A percentile compares a stretch with the other conserved stretches of the same genome.
Evolutionary conservation across 1,139 yeast species (phyloP).

Genomic region (Lodderomyces orthopsilosis): DNA sequence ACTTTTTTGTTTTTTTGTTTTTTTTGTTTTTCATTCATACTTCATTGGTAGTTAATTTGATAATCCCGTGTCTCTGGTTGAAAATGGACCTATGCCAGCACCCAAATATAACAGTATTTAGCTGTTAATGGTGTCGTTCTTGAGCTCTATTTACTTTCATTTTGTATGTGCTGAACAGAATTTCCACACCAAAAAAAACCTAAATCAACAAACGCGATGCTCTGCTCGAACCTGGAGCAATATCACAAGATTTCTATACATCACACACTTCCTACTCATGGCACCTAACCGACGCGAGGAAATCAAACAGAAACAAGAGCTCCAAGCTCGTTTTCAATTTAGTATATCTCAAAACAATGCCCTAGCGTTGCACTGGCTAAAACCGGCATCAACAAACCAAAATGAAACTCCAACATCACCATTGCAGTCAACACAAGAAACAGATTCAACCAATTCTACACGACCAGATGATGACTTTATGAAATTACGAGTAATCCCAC

Average conservation of each 20-base stretch:
- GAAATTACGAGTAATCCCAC: constrained; percentile 44
- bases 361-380: constrained; percentile 44
- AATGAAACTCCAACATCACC: neutral
- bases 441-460: neutral
- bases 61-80: no score
- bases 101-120: no score
- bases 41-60: no score
- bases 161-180: no score
- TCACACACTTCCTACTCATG: no score
- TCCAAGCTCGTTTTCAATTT: constrained; percentile 49
- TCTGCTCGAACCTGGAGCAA: neutral
- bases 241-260: no score
- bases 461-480: constrained; percentile 23
- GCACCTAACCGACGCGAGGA: constrained; percentile 32
- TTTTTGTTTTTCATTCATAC: neutral
- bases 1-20: neutral
- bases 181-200: no score
- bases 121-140: no score
- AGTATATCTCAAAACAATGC: constrained; percentile 37
- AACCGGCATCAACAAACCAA: constrained; percentile 13
- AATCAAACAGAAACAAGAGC: constrained; percentile 45
- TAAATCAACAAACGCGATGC: no score
- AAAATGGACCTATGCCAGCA: no score
- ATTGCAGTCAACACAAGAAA: neutral
- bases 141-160: no score